Conservation (phyloP, 2,329 filamentous ascomycete species). For the Sporothrix luriei region DNA sequence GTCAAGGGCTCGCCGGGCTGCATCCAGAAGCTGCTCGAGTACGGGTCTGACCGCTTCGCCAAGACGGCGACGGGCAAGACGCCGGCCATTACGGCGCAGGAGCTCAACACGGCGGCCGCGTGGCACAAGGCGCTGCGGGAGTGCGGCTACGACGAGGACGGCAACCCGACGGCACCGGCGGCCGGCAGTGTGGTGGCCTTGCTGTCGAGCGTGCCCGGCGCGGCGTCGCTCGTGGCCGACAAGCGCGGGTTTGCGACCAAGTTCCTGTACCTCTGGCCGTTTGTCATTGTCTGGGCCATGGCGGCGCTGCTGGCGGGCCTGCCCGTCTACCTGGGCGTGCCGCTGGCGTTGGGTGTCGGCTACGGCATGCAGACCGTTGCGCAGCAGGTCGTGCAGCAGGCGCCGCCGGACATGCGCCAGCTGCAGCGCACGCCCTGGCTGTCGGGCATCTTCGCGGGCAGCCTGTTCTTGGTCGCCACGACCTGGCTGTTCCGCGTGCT, state of each 20-base stretch:
- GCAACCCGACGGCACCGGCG: constrained; percentile 57
- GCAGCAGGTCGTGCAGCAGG: constrained; percentile 76
- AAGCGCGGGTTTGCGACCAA: constrained; percentile 75
- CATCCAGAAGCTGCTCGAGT: constrained; percentile 92
- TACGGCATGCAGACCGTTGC: constrained; percentile 77
- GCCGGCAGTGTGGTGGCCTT: constrained; percentile 51
- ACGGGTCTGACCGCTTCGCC: constrained; percentile 89
- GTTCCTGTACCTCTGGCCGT: constrained; percentile 90
- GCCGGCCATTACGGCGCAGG: constrained; percentile 78
- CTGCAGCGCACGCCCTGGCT: constrained; percentile 94
- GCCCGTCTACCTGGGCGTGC: constrained; percentile 75
- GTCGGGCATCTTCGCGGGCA: constrained; percentile 87
- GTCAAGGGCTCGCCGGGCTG: constrained; percentile 90
- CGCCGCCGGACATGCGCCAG: constrained; percentile 82
- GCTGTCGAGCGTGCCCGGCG: constrained; percentile 60
- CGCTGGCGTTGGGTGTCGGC: constrained; percentile 65
- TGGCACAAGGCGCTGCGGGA: constrained; percentile 43
- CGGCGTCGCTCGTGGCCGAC: constrained; percentile 69
- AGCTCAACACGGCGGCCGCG: constrained; percentile 81
- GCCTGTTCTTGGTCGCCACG: constrained; percentile 77
- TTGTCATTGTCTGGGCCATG: constrained; percentile 70
- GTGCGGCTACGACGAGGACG: constrained; percentile 59
- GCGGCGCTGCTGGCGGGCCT: constrained; percentile 73
- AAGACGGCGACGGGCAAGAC: constrained; percentile 90
- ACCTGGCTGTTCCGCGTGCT: constrained; percentile 76